Base-by-base conservation (phyloP, 257 asterid genomes). In the Parsonsia alboflavescens region DNA sequence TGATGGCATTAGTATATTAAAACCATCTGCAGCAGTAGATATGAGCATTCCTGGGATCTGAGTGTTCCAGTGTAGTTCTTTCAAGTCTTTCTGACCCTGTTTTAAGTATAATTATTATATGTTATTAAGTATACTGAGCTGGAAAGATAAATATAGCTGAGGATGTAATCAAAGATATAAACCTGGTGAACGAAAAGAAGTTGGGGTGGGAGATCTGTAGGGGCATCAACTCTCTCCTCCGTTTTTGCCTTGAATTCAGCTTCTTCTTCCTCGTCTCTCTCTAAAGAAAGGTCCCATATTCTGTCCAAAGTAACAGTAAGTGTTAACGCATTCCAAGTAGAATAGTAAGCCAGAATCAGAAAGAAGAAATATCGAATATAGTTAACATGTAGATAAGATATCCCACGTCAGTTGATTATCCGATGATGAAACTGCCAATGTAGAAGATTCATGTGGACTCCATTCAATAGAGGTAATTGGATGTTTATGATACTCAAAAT, bases 131-230 rank as follows among this genome's bases (percentile, higher is more conserved):
- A 57, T 58, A 33, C 26, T 74, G 61, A 41, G 28, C 10, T 16
- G 24, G 13, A 11, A 48, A 41, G 16, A 66, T 16, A 26, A 8
- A 73, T n/a, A 28, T 70, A 8, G 16, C 53, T 2, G 0, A 15
- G 30, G n/a, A 5, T 49, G 61, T 7, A 59, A 44, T 9, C 17
- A 41, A 76, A 65, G 71, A 56, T 21, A 28, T 75, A 73, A 33
- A 95, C 99, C 97, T 95, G 99, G 82, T 94, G 98, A 81, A 92
- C 97, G 69, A 92, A 95, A 72, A 92, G 93, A 56, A 95, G 96
- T 68, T 95, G 97, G 26, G 98, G 97, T 0, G 99, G 99, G 82
- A 92, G 81, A 81, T 95, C 97, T 28, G 86, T 22, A 21, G 99
- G 99, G 75, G 96, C 91, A 58, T 92, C 86, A 36, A 88, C 94